phyloP scores from a whole-genome alignment of 1,284 basidiomycete genomes.

The Hypsizygus ulmarius region DNA sequence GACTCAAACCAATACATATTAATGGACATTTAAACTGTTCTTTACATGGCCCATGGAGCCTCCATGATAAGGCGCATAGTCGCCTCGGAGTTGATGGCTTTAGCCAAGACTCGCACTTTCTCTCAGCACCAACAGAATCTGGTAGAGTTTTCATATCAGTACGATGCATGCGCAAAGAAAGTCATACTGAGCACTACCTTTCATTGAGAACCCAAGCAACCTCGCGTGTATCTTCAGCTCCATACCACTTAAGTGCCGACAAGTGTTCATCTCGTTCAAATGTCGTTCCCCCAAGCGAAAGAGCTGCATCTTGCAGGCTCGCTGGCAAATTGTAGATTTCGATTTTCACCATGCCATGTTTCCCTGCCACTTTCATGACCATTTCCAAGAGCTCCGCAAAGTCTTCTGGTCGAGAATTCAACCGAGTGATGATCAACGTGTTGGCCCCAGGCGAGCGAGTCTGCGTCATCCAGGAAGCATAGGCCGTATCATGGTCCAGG shows the following conservation, averaged over 20 bases:
- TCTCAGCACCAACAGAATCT: constrained; percentile 20
- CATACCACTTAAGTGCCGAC: constrained; percentile 59
- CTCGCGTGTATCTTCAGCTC: constrained; percentile 33
- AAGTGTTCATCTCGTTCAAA: constrained; percentile 45
- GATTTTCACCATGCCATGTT: constrained; percentile 40
- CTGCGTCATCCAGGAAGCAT: constrained; percentile 32
- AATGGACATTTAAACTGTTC: too few species aligned
- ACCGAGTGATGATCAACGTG: constrained; percentile 49
- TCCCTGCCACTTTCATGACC: constrained; percentile 38
- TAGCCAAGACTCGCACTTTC: too few species aligned
- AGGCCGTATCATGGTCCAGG: background rate
- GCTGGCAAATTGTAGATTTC: constrained; percentile 55
- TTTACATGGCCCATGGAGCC: too few species aligned
- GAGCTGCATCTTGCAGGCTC: constrained; percentile 33
- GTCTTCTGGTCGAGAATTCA: constrained; percentile 36
- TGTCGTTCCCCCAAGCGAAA: constrained; percentile 37
- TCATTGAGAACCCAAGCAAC: constrained; percentile 58
- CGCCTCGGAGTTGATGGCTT: too few species aligned
- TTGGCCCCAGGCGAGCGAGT: constrained; percentile 28
- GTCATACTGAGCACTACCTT: constrained; percentile 30
- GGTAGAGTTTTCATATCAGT: background rate
- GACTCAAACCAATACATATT: too few species aligned
- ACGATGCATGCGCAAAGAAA: background rate
- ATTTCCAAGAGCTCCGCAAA: constrained; percentile 40
- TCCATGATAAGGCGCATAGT: too few species aligned